These are phyloP conservation scores for Diacronema lutheri DNA, from an alignment of 78 protist genomes.

Conservation along the genomic window DNA sequence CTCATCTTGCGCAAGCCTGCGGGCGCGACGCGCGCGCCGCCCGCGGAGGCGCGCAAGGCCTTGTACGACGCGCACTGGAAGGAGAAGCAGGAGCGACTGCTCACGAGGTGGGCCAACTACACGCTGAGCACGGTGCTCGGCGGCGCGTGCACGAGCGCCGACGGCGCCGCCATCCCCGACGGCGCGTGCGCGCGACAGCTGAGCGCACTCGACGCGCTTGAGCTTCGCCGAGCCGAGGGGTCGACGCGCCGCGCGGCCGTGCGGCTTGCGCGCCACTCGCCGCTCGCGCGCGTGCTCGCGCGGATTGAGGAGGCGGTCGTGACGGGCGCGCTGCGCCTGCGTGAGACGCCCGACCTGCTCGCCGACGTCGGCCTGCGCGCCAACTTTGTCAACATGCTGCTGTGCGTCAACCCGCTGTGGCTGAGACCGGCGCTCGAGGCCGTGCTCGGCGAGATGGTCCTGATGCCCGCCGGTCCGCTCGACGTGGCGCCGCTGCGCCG, in stretches of 20 bases:
- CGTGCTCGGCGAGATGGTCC: neutral
- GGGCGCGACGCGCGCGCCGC: too few species aligned
- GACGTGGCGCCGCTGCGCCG: neutral
- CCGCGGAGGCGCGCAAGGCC: neutral
- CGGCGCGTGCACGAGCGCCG: neutral
- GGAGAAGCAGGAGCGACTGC: neutral
- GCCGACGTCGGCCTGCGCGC: constrained; percentile 11
- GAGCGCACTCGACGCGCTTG: neutral
- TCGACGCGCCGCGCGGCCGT: neutral
- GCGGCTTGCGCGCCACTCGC: neutral
- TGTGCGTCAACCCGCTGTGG: neutral
- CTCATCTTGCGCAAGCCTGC: too few species aligned
- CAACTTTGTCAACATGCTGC: neutral
- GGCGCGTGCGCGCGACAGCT: constrained; percentile 2
- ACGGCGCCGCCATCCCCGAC: neutral
- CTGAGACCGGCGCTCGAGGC: constrained; percentile 5
- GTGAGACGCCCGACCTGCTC: neutral
- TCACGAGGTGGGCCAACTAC: neutral
- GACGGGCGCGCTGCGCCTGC: neutral
- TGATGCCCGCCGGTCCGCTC: neutral
- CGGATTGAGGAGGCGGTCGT: neutral
- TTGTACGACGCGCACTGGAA: neutral
- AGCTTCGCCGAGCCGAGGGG: neutral
- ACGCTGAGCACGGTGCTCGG: neutral
- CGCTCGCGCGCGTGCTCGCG: neutral